Evolutionary conservation across 306 rosid genomes (phyloP).

Genomic region (Oxytropis ochrocephala): DNA sequence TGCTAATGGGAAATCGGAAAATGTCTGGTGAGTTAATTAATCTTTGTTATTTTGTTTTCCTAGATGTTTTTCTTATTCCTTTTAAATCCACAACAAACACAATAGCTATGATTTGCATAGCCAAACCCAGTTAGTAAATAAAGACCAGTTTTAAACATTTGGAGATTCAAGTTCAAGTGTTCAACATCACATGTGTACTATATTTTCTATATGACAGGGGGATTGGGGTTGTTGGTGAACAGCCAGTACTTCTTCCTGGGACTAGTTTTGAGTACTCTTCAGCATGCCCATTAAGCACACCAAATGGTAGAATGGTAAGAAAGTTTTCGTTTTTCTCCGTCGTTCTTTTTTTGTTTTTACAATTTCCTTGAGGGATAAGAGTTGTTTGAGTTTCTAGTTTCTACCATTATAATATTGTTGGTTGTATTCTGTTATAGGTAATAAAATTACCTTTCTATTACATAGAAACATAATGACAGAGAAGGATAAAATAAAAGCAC

Average conservation of each 20-base stretch:
- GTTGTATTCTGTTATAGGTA: neutral
- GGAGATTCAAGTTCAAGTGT: neutral
- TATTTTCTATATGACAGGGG: constrained; percentile 53
- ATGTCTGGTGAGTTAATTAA: constrained; percentile 60
- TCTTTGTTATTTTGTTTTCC: constrained; percentile 15
- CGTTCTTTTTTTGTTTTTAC: neutral
- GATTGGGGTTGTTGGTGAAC: constrained; percentile 91
- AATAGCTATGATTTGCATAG: neutral
- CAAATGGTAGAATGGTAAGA: constrained; percentile 93
- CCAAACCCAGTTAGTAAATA: neutral
- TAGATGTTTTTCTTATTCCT: neutral
- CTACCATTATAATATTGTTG: neutral
- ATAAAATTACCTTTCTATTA: neutral
- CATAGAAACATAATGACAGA: neutral
- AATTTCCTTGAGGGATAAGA: neutral
- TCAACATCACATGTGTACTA: constrained; percentile 3
- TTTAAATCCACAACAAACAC: neutral
- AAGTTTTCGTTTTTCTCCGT: neutral
- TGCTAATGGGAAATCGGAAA: constrained; percentile 77
- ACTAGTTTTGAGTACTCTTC: constrained; percentile 94
- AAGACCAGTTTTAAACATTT: neutral
- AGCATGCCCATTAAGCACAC: constrained; percentile 87
- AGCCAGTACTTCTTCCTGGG: constrained; percentile 82
- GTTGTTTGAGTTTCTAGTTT: neutral
- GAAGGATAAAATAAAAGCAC: neutral